Base-by-base conservation (phyloP, 2,329 filamentous ascomycete genomes). In the Apiospora kogelbergensis region DNA sequence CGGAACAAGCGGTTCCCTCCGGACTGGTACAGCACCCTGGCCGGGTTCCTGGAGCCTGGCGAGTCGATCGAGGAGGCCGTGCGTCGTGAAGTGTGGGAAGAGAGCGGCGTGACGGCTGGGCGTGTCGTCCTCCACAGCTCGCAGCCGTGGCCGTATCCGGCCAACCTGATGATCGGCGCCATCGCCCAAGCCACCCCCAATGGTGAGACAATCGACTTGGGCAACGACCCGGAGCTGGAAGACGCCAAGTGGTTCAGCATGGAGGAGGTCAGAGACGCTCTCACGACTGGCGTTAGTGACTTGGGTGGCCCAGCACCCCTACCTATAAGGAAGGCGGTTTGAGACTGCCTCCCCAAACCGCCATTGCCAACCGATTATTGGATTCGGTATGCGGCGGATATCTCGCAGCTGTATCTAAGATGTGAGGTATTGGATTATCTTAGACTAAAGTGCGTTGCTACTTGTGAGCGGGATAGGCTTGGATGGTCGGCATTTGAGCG, bases 351-450 rank as follows among this genome's bases (percentile, higher is more conserved):
- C 94, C 94, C 2, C 83, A 86, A 69, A 97, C 94, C 44, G 95
- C 96, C 1, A 98, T 99, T 85, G 96, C 96, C 20, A 93, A 98
- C 80, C 92, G 95, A 78, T 81, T 98, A 77, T 90, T 99, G 74
- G 86, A 84, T 67, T 93, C 94, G 1, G 94, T 97, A 17, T 88
- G 91, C 0, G 89, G 90, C 66, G 94, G 94, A 0, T 96, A 93
- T 78, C 82, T 93, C 70, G 85, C 84, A 13, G 84, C 83, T 2
- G 81, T 72, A 4, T 74, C 85, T 70, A 91, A 88, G 79, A 87
- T 87, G 11, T 88, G 79, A 65, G 81, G 78, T 1, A 37, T 11
- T 5, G 17, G 53, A 17, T 33, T 60, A 24, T 17, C 26, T 37
- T 60, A 13, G 30, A 60, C 17, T 13, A 60, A 37, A 60, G 9